phyloP scores from a whole-genome alignment of 805 yeast species.

The Kurtzmaniella fragi region DNA sequence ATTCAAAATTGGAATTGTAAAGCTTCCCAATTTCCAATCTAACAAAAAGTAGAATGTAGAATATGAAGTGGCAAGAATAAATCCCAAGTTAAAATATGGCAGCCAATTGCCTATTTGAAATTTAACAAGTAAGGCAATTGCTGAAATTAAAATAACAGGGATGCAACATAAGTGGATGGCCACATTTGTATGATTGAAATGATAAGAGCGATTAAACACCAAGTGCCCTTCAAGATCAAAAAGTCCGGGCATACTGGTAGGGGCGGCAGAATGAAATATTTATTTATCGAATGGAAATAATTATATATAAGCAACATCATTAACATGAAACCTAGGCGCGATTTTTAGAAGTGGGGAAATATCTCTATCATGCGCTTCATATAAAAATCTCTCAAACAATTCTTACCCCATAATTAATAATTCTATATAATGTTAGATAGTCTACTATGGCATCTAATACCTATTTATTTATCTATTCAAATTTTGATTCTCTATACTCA shows the following conservation, averaged over 20 bases:
- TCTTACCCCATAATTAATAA: no score
- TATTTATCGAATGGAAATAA: no score
- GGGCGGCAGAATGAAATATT: no score
- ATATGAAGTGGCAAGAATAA: slow-evolving; percentile 41
- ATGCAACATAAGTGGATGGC: slow-evolving; percentile 73
- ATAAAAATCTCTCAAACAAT: no score
- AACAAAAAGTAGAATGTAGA: slow-evolving; percentile 55
- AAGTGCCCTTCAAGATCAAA: slow-evolving; percentile 34
- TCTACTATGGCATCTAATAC: no score
- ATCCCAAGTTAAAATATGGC: slow-evolving; percentile 43
- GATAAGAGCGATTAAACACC: slow-evolving; percentile 45
- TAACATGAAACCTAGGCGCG: no score
- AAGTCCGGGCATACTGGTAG: slow-evolving; percentile 29
- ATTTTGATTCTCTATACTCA: slow-evolving; percentile 8
- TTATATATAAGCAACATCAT: no score
- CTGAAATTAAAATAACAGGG: slow-evolving; percentile 64
- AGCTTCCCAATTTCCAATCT: slow-evolving; percentile 41
- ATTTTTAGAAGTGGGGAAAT: no score
- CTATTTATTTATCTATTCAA: no score
- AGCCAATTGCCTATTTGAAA: slow-evolving; percentile 13
- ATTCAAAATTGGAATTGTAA: slow-evolving; percentile 19
- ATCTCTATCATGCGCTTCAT: no score
- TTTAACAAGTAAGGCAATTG: slow-evolving; percentile 37
- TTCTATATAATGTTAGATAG: no score
- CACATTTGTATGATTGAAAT: slow-evolving; percentile 57